A percentile compares a stretch with the other conserved stretches of the same genome.
phyloP scores from a whole-genome alignment of 2,329 filamentous ascomycete genomes.

The Fusarium brevicatenulatum region DNA sequence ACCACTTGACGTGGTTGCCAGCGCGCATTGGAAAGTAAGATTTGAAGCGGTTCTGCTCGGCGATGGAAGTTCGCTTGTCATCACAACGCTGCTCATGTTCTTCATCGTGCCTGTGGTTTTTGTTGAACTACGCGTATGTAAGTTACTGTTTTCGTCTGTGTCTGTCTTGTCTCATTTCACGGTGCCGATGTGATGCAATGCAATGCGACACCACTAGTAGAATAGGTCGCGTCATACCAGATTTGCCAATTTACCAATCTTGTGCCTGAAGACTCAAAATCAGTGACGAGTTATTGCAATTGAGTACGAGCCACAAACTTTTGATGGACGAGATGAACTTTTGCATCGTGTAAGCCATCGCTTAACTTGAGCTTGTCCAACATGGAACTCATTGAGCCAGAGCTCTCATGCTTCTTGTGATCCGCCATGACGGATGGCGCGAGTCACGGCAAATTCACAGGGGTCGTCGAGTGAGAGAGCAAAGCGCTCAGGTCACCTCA shows the following conservation, averaged over 20 bases:
- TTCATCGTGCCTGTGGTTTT: constrained; percentile 92
- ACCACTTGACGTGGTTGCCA: constrained; percentile 93
- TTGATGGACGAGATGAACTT: constrained; percentile 66
- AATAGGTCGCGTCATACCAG: constrained; percentile 55
- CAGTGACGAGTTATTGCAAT: constrained; percentile 17
- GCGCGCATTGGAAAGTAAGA: constrained; percentile 90
- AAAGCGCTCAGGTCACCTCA: neutral
- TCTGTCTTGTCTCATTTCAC: neutral
- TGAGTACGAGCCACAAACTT: constrained; percentile 55
- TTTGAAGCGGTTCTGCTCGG: constrained; percentile 81
- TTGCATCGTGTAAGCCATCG: constrained; percentile 68
- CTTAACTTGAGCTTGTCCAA: constrained; percentile 58
- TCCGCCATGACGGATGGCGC: constrained; percentile 47
- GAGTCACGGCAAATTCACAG: neutral
- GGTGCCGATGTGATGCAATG: neutral
- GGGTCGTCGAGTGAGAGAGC: constrained; percentile 6
- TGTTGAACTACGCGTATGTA: constrained; percentile 69
- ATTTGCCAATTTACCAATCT: constrained; percentile 72
- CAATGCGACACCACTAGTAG: neutral
- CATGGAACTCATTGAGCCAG: constrained; percentile 42
- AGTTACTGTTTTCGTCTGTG: neutral
- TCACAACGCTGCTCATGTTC: constrained; percentile 88
- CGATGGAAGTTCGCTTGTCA: constrained; percentile 77
- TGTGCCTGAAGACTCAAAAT: constrained; percentile 50
- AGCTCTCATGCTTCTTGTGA: constrained; percentile 29